These are phyloP conservation scores for Didymella pomorum DNA, from an alignment of 2,329 filamentous ascomycete genomes.

Conservation along the genomic window DNA sequence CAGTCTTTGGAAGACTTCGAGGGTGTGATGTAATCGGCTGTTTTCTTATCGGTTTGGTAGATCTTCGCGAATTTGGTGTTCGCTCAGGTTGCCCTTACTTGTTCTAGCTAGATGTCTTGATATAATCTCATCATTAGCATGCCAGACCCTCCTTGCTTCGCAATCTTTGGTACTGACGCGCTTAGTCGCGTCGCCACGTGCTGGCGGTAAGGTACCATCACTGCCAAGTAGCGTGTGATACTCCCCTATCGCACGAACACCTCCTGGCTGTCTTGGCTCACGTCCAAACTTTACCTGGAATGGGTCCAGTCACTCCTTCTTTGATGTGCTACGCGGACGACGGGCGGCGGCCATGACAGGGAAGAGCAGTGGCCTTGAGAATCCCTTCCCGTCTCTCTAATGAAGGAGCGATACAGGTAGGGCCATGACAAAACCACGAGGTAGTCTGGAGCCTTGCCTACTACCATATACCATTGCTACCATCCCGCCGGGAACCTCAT, in stretches of 20 bases:
- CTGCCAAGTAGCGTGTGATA: not conserved
- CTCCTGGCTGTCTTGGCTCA: too few species aligned
- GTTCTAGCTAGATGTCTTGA: not conserved
- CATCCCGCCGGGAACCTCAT: not conserved
- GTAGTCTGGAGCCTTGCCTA: not conserved
- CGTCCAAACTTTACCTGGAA: constrained; percentile 1
- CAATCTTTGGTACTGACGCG: not conserved
- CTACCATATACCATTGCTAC: constrained; percentile 3
- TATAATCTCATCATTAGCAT: not conserved
- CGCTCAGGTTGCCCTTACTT: constrained; percentile 9
- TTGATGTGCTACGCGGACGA: constrained; percentile 2
- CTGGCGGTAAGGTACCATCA: constrained; percentile 1
- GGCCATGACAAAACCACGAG: not conserved
- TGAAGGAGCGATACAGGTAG: not conserved
- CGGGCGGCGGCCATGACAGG: constrained; percentile 8
- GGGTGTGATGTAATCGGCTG: constrained; percentile 28
- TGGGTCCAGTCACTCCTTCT: not conserved
- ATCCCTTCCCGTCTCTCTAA: constrained; percentile 7
- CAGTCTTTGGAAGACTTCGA: constrained; percentile 31
- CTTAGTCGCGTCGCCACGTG: constrained; percentile 12
- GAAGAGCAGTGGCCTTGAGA: not conserved
- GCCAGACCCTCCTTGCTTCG: constrained; percentile 10
- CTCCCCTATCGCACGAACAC: too few species aligned
- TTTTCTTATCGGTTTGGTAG: not conserved
- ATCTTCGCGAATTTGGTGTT: constrained; percentile 1